Evolutionary conservation across 441 rosid species (phyloP).

Genomic region (Brassica balearica): DNA sequence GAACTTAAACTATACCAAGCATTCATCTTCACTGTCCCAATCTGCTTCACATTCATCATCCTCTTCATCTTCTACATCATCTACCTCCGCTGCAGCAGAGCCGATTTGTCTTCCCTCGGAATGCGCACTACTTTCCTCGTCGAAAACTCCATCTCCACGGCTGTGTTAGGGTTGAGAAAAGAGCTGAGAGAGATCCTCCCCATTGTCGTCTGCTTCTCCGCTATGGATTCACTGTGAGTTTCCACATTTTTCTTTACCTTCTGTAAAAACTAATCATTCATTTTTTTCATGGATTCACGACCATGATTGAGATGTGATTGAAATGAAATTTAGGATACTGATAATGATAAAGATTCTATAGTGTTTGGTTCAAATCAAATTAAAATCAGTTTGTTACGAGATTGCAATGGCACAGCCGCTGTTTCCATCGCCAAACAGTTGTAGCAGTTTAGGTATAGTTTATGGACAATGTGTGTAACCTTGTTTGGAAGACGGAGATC

Average conservation of each 20-base stretch:
- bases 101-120: slow-evolving; percentile 71
- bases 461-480: background rate
- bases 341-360: background rate
- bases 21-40: slow-evolving; percentile 76
- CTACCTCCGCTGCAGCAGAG: slow-evolving; percentile 75
- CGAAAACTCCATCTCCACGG: slow-evolving; percentile 41
- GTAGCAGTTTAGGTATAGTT: background rate
- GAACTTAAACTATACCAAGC: slow-evolving; percentile 80
- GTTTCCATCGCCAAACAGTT: slow-evolving; percentile 10
- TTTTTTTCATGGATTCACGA: no score
- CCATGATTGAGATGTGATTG: no score
- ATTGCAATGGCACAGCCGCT: no score
- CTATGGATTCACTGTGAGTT: slow-evolving; percentile 75
- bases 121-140: slow-evolving; percentile 51
- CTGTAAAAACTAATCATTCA: background rate
- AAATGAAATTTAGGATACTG: no score
- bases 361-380: background rate
- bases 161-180: slow-evolving; percentile 76
- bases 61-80: slow-evolving; percentile 76
- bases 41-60: slow-evolving; percentile 73
- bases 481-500: no score
- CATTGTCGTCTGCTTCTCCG: slow-evolving; percentile 75
- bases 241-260: background rate
- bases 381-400: background rate
- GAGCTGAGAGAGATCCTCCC: slow-evolving; percentile 93